Percentiles rank a stretch among this genome's conserved stretches.
Conservation (phyloP, 768 basidiomycete genomes). For the Mycena haematopus region DNA sequence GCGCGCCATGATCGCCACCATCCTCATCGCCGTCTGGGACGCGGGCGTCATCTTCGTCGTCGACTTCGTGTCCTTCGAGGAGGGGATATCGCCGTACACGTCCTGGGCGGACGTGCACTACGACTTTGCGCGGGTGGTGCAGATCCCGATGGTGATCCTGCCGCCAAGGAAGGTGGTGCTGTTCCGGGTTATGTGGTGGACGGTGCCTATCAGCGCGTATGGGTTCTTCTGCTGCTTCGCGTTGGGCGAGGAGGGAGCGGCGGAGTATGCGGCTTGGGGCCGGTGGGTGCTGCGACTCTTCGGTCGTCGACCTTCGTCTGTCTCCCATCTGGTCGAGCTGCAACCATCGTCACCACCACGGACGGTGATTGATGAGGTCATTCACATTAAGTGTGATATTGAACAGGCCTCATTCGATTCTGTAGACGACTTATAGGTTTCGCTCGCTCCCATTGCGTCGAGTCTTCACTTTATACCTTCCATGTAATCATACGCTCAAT, state of each 20-base stretch:
- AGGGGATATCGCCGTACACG: neutral
- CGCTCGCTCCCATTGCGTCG: too few species aligned
- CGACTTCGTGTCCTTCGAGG: neutral
- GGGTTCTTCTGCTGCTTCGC: neutral
- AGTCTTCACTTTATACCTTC: too few species aligned
- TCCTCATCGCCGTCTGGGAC: constrained; percentile 3
- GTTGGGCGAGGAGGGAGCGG: neutral
- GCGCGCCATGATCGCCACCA: neutral
- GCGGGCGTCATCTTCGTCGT: neutral
- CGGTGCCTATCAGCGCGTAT: neutral
- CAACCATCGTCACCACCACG: too few species aligned
- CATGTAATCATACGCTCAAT: too few species aligned
- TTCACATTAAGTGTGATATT: too few species aligned
- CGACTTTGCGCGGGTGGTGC: neutral
- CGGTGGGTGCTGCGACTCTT: neutral
- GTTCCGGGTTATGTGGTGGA: neutral
- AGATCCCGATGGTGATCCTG: neutral
- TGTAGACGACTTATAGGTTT: too few species aligned
- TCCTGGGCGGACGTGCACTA: constrained; percentile 12
- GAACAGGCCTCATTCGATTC: too few species aligned
- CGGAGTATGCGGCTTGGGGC: neutral
- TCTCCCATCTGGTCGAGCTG: too few species aligned
- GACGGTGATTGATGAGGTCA: too few species aligned
- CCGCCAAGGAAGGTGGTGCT: neutral
- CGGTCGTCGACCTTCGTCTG: neutral